Conservation (phyloP, 306 rosid genomes). For the Purshia tridentata region DNA sequence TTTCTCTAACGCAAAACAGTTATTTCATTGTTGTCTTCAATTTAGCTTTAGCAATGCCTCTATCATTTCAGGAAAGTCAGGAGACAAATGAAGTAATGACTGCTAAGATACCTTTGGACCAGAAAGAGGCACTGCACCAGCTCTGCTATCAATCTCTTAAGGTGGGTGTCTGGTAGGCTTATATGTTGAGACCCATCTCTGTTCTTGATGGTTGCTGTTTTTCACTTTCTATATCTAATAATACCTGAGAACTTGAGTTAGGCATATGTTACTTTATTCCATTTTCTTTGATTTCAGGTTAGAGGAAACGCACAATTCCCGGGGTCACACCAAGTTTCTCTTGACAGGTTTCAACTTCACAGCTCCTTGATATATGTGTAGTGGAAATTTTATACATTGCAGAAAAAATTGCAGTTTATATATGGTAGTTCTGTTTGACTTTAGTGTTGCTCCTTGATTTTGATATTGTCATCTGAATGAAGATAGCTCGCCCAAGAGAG, state of each 20-base stretch:
- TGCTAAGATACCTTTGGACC: slow-evolving; percentile 93
- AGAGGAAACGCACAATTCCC: slow-evolving; percentile 84
- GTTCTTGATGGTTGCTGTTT: slow-evolving; percentile 1
- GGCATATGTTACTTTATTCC: slow-evolving; percentile 10
- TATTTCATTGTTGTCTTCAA: slow-evolving; percentile 20
- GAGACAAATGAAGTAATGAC: slow-evolving; percentile 63
- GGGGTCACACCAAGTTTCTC: slow-evolving; percentile 96
- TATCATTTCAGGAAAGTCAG: slow-evolving; percentile 55
- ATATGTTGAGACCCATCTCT: slow-evolving; percentile 17
- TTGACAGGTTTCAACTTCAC: slow-evolving; percentile 61
- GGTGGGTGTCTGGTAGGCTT: slow-evolving; percentile 77
- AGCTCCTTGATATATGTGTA: not conserved
- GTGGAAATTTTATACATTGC: too few relatives aligned
- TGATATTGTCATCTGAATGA: slow-evolving; percentile 15
- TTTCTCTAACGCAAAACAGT: too few relatives aligned
- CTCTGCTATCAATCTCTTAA: slow-evolving; percentile 91
- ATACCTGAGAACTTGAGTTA: not conserved
- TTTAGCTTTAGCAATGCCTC: slow-evolving; percentile 17
- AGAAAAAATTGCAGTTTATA: too few relatives aligned
- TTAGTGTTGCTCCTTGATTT: slow-evolving; percentile 17
- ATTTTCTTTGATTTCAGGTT: slow-evolving; percentile 50
- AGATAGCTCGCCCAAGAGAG: too few relatives aligned
- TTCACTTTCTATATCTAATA: not conserved
- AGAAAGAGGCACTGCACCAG: slow-evolving; percentile 77
- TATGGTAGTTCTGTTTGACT: slow-evolving; percentile 12